These are phyloP conservation scores for Fusarium begoniae DNA, from an alignment of 2,329 filamentous ascomycete species.

Conservation along the genomic window DNA sequence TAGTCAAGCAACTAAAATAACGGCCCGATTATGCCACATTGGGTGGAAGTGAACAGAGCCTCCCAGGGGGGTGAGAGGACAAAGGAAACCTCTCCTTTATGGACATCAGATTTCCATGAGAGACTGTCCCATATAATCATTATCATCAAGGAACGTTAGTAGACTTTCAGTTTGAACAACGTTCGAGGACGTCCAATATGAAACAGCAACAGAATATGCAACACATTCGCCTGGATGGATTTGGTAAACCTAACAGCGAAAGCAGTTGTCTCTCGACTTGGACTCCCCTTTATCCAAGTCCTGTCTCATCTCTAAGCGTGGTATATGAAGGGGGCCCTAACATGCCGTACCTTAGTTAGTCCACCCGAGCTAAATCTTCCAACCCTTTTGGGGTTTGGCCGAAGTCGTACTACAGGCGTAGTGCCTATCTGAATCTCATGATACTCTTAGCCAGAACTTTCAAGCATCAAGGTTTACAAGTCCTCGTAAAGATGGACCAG, in stretches of 20 bases:
- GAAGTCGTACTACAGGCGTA: too few relatives aligned
- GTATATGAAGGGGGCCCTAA: background rate
- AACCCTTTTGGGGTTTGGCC: fast-evolving
- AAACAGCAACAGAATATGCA: background rate
- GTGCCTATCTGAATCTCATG: too few relatives aligned
- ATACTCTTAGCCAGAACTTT: background rate
- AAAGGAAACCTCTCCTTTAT: background rate
- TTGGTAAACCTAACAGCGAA: background rate
- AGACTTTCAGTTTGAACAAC: background rate
- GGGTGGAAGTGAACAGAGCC: background rate
- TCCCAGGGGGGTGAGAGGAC: background rate
- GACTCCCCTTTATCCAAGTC: too few relatives aligned
- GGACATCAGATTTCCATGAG: too few relatives aligned
- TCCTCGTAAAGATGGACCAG: background rate
- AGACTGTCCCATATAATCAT: background rate
- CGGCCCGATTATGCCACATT: background rate
- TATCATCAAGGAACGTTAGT: background rate
- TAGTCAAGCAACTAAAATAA: background rate
- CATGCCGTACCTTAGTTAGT: background rate
- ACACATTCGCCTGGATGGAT: too few relatives aligned
- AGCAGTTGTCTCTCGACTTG: background rate
- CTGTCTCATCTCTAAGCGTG: fast-evolving
- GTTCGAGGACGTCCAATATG: fast-evolving
- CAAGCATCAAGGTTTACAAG: background rate
- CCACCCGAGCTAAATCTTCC: background rate